phyloP scores from a whole-genome alignment of 2,329 filamentous ascomycete genomes.

The Berkeleyomyces rouxiae region DNA sequence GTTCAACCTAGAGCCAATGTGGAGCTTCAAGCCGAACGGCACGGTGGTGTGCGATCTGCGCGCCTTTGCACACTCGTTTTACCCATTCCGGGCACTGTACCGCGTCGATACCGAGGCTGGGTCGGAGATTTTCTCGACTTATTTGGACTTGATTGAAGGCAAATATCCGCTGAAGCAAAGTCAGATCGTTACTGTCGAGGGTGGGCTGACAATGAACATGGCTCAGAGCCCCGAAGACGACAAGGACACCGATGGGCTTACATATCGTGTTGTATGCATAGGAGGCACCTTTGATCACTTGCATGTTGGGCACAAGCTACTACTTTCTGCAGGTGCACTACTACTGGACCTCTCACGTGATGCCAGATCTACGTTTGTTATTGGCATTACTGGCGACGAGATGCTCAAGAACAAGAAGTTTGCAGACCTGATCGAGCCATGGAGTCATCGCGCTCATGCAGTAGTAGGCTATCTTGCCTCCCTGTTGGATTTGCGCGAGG shows the following conservation, averaged over 20 bases:
- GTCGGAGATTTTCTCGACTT: conserved; percentile 36
- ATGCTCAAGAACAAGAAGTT: conserved; percentile 82
- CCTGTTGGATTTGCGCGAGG: conserved; percentile 20
- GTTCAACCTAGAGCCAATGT: conserved; percentile 21
- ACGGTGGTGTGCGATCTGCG: conserved; percentile 33
- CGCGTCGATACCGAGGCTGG: conserved; percentile 49
- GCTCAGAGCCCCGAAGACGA: not conserved
- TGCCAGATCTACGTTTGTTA: conserved; percentile 39
- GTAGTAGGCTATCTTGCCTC: conserved; percentile 52
- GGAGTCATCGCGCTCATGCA: conserved; percentile 53
- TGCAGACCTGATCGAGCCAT: conserved; percentile 62
- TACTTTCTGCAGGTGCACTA: conserved; percentile 74
- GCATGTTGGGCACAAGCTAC: conserved; percentile 87
- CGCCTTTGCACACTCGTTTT: conserved; percentile 34
- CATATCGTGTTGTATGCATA: conserved; percentile 42
- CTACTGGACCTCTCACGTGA: conserved; percentile 32
- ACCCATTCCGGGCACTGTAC: conserved; percentile 49
- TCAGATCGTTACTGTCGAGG: conserved; percentile 35
- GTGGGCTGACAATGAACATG: conserved; percentile 25
- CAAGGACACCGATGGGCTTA: not conserved
- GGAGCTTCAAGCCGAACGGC: conserved; percentile 27
- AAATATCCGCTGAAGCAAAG: conserved; percentile 31
- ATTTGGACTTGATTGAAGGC: conserved; percentile 30
- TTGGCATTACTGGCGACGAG: conserved; percentile 80
- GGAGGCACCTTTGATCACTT: conserved; percentile 95